Conservation (phyloP, 164 flowering plant species). For the Tetrastigma voinierianum region DNA sequence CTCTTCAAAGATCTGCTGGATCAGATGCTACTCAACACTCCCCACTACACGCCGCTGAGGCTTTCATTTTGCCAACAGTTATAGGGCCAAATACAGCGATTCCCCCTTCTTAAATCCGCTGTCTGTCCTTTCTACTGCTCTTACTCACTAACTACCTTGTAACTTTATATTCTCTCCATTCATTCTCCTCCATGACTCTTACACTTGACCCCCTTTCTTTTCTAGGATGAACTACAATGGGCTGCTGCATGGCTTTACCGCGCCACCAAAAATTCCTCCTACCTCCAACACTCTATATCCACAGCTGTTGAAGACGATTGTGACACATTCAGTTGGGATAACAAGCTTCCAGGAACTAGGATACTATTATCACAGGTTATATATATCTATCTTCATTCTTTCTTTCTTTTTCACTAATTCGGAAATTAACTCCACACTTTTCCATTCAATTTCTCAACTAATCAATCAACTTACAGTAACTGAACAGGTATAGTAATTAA, state of each 20-base stretch:
- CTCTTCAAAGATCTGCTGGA: conserved; percentile 23
- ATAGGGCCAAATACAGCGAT: conserved; percentile 29
- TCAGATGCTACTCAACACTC: conserved; percentile 14
- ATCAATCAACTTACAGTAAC: no score
- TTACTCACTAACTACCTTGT: conserved; percentile 24
- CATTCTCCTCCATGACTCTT: no score
- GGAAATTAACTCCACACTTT: no score
- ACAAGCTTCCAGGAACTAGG: conserved; percentile 26
- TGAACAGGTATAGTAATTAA: no score
- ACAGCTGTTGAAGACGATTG: conserved; percentile 1
- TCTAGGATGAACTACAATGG: conserved; percentile 13
- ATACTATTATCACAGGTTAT: conserved; percentile 33
- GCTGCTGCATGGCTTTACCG: conserved; percentile 34
- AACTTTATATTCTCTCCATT: not conserved
- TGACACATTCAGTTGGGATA: conserved; percentile 33
- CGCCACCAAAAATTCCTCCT: conserved; percentile 21
- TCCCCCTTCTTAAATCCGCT: not conserved
- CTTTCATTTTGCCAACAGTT: conserved; percentile 22
- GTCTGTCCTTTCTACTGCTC: conserved; percentile 34
- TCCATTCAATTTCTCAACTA: no score
- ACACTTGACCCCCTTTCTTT: no score
- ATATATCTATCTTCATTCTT: not conserved
- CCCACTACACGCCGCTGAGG: conserved; percentile 16
- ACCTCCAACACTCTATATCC: conserved; percentile 11
- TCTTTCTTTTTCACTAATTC: not conserved